A percentile compares a stretch with the other conserved stretches of the same genome.
Evolutionary conservation across 169 alveolate genomes (phyloP).

Genomic region (Plasmodium cynomolgi): DNA sequence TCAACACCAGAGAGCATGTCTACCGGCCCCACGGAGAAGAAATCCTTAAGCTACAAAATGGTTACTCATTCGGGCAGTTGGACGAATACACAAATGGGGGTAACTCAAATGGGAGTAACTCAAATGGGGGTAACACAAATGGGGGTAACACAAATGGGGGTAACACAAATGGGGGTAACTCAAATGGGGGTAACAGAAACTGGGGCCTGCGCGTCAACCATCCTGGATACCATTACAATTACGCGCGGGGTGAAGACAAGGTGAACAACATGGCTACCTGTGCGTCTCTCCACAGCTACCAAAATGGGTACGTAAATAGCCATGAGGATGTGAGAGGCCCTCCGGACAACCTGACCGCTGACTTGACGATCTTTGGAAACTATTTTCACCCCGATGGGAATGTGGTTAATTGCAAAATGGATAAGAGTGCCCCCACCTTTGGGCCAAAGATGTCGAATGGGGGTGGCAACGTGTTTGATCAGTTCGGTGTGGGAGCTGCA

Average conservation of each 20-base stretch:
- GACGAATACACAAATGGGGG: neutral
- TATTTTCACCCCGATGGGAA: neutral
- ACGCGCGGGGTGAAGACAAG: neutral
- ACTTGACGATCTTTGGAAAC: neutral
- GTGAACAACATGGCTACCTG: neutral
- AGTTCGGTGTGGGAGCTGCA: neutral
- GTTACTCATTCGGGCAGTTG: neutral
- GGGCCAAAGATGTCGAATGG: neutral
- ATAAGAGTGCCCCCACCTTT: neutral
- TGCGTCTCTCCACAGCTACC: neutral
- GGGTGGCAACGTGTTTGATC: neutral
- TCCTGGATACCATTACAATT: neutral
- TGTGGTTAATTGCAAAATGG: neutral
- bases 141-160: too few species aligned
- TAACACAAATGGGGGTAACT: too few species aligned
- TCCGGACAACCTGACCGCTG: neutral
- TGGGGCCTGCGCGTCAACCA: neutral
- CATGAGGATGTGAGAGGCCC: neutral
- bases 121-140: too few species aligned
- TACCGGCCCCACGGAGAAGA: neutral
- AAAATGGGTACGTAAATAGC: neutral
- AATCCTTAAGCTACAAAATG: neutral
- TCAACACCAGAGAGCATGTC: neutral
- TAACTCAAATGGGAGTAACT: too few species aligned
- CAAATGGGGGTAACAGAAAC: neutral